phyloP scores from a whole-genome alignment of 139 green algal genomes.

The Chlamydomonas sphaeroides region DNA sequence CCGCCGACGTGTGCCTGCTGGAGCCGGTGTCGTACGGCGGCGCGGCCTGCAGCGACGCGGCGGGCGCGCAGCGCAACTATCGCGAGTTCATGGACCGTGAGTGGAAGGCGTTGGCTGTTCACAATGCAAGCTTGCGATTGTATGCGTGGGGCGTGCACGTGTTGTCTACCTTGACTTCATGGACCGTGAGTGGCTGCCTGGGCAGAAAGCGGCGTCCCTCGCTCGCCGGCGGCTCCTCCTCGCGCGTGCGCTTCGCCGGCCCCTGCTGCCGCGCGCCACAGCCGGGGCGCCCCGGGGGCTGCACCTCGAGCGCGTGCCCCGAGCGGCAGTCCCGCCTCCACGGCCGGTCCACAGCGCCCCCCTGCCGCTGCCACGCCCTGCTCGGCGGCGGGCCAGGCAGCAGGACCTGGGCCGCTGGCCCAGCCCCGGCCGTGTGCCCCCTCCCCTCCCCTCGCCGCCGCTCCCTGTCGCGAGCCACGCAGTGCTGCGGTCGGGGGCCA shows the following conservation, averaged over 20 bases:
- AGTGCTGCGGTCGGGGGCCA: constrained; percentile 40
- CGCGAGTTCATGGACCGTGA: constrained; percentile 50
- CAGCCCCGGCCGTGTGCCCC: too few species aligned
- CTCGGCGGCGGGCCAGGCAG: not conserved
- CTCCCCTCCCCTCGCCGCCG: not conserved
- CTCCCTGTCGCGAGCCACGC: not conserved
- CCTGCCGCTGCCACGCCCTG: too few species aligned
- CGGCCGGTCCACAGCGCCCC: too few species aligned
- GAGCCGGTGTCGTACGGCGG: constrained; percentile 41
- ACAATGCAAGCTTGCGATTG: not conserved
- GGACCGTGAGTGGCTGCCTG: not conserved
- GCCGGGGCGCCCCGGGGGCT: too few species aligned
- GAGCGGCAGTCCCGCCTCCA: not conserved
- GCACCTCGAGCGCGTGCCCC: too few species aligned
- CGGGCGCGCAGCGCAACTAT: constrained; percentile 51
- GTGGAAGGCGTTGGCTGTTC: not conserved
- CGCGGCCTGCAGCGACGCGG: constrained; percentile 62
- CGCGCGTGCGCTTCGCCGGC: too few species aligned
- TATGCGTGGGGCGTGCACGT: not conserved
- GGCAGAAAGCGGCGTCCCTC: not conserved
- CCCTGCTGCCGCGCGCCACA: too few species aligned
- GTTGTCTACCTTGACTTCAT: not conserved
- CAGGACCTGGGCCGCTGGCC: not conserved
- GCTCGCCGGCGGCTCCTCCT: not conserved
- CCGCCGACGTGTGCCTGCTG: constrained; percentile 50